Percentiles rank a stretch among this genome's conserved stretches.
phyloP scores from a whole-genome alignment of 352 stramenopile species.

The Pythium rhizo-oryzae region DNA sequence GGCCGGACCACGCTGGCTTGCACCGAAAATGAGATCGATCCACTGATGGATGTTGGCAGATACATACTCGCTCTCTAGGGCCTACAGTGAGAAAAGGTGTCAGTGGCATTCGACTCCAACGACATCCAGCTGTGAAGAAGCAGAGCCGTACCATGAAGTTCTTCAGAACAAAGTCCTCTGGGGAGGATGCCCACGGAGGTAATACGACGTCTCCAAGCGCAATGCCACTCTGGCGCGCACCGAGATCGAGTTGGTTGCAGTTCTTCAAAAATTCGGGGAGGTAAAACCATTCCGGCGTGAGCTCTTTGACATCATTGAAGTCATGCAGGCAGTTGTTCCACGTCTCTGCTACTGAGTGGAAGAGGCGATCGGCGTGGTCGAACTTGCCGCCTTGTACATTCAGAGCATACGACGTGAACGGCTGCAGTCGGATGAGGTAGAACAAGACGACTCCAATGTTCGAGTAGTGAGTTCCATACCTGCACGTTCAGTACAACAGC shows the following conservation, averaged over 20 bases:
- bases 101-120: background rate
- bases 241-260: conserved; percentile 82
- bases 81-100: conserved; percentile 32
- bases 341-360: conserved; percentile 90
- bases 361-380: conserved; percentile 93
- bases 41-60: conserved; percentile 87
- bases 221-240: conserved; percentile 79
- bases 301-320: conserved; percentile 93
- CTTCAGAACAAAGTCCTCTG: conserved; percentile 87
- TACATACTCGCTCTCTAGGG: conserved; percentile 87
- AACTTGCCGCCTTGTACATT: conserved; percentile 96
- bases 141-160: conserved; percentile 68
- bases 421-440: conserved; percentile 99
- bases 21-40: conserved; percentile 88
- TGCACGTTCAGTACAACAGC: conserved; percentile 27
- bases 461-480: conserved; percentile 90
- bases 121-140: background rate
- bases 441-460: conserved; percentile 97
- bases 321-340: conserved; percentile 89
- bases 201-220: conserved; percentile 94
- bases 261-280: conserved; percentile 91
- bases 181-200: conserved; percentile 83
- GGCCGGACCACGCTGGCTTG: conserved; percentile 70
- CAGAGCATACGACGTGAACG: conserved; percentile 95
- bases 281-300: conserved; percentile 96